Evolutionary conservation across 2,329 filamentous ascomycete genomes (phyloP).

Genomic region (Eutypa lata): DNA sequence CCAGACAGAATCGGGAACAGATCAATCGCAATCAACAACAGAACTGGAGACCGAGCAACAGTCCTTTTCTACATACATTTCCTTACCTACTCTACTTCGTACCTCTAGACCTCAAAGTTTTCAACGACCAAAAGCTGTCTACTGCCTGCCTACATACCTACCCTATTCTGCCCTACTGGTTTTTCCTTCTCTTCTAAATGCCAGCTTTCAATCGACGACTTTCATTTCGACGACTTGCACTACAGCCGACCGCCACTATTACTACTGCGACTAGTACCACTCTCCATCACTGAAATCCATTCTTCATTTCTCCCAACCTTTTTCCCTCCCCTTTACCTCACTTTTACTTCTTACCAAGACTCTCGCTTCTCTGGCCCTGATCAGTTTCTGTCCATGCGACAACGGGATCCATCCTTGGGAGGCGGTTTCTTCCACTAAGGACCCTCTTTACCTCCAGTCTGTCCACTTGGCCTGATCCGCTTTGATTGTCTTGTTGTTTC

Average conservation of each 20-base stretch:
- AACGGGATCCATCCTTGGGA: not conserved
- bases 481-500: not conserved
- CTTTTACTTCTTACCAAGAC: not conserved
- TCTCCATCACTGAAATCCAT: not conserved
- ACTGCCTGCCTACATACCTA: too few species aligned
- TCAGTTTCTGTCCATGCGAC: not conserved
- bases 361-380: not conserved
- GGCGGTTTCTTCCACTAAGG: slow-evolving; percentile 1
- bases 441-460: slow-evolving; percentile 8
- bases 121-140: too few species aligned
- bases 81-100: too few species aligned
- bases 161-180: not conserved
- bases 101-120: too few species aligned
- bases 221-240: too few species aligned
- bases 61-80: too few species aligned
- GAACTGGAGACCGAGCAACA: too few species aligned
- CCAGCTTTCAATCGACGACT: slow-evolving; percentile 1
- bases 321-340: not conserved
- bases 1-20: too few species aligned
- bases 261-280: not conserved
- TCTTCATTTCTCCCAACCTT: not conserved
- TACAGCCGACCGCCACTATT: not conserved
- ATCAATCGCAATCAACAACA: too few species aligned
- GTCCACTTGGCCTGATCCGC: not conserved
- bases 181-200: not conserved